Base-by-base conservation (phyloP, 1,284 basidiomycete species). In the Papiliotrema fonsecae region DNA sequence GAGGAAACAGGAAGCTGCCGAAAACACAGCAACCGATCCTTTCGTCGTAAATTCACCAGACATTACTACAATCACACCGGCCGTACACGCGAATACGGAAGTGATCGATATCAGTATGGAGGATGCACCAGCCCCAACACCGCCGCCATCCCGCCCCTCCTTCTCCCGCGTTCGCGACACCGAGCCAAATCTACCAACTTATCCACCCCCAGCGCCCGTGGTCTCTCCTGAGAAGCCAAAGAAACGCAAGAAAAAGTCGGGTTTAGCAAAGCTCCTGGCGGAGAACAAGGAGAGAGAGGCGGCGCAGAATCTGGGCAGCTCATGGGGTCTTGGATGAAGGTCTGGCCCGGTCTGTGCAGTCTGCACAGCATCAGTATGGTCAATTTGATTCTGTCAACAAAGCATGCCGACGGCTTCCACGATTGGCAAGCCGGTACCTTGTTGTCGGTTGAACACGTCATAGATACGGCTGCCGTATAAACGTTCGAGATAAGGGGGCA, bases 161-260 rank as follows among this genome's bases (percentile, higher is more conserved):
- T 54, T 65, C 16, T 51, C 57, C 1, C 61, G 69, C 46, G 65
- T 73, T 35, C 50, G 61, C 6, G 50, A 45, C 9, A 60, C 65
- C 2, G 50, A 61, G n/a, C 66, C 67, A 2, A 60, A 60, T n/a
- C 55, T 65, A 13, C 63, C 68, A 2, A 65, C 69, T 1, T 67
- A 68, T 39, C 63, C 67, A 2, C 54, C 54, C n/a, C 66, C 69
- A 6, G 52, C 58, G 5, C 6, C 45, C 39, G 39, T 44, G 37
- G 32, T 52, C 31, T 49, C 30, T 14, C 50, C 36, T 3, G 35
- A 40, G 18, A 22, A 46, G n/a, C 50, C 55, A 16, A 60, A 57
- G 54, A 72, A 62, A 57, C 68, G 65, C 60, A 63, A 59, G 45
- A 71, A 72, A 53, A 69, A 66, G 49, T 62, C 58, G 21, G 70